phyloP scores from a whole-genome alignment of 768 basidiomycete species.

The Mycena galopus region DNA sequence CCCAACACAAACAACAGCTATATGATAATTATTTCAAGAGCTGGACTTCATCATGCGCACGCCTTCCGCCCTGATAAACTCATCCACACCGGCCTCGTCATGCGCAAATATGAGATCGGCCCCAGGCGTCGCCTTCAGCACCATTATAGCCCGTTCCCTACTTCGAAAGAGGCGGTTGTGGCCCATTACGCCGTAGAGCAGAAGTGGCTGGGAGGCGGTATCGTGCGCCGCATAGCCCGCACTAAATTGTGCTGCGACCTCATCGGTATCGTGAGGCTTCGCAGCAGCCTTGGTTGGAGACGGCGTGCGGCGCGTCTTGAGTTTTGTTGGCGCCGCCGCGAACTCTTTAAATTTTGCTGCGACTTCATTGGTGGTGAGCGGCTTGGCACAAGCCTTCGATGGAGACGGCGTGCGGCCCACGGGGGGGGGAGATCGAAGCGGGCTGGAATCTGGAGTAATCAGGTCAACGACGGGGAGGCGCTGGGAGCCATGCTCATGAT shows the following conservation, averaged over 20 bases:
- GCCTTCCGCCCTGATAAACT: not conserved
- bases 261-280: not conserved
- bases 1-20: no score
- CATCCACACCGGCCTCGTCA: not conserved
- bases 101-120: not conserved
- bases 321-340: not conserved
- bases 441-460: no score
- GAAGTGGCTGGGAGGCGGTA: not conserved
- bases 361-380: no score
- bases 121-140: not conserved
- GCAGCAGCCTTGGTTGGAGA: not conserved
- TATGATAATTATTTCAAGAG: no score
- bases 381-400: no score
- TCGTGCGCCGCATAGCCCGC: not conserved
- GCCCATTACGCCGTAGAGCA: not conserved
- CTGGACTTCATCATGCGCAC: not conserved
- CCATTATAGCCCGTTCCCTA: not conserved
- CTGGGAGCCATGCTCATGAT: not conserved
- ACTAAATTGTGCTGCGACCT: not conserved
- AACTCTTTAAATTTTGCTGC: no score
- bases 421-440: no score
- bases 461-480: not conserved
- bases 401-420: no score
- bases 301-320: not conserved
- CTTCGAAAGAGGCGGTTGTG: not conserved